Evolutionary conservation across 164 flowering plant species (phyloP), one percentile per base, ranked within the genome.

Genomic region (Taxillus chinensis): DNA sequence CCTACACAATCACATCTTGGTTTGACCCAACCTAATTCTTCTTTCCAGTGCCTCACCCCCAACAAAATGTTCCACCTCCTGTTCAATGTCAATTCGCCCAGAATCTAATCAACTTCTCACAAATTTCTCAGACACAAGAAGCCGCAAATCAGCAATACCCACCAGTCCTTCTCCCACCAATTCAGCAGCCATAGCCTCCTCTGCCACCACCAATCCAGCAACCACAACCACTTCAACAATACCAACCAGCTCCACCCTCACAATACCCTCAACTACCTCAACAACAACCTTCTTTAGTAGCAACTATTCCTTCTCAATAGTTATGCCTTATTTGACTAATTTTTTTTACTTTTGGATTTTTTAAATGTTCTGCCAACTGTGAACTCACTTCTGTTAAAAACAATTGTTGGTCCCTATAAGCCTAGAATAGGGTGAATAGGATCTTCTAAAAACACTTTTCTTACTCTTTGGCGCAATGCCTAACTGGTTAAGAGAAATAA

Each of bases 111-210:
- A 82, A 82, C 66, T 77, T 67, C 43, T 73, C 80, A 68, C 74
- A 78, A 16, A 82, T 81, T 45, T 71, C 66, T 46, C 87, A 78
- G 62, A 57, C 75, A 37, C 79, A 73, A 41, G 95, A 89, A 59
- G 54, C 72, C 17, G 41, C 82, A 59, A 81, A 68, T 63, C 87
- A 76, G 69, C 97, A 80, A 61, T 83, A 79, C 69, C 82, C 75
- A 60, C n/a, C n/a, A n/a, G n/a, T n/a, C n/a, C n/a, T n/a, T n/a
- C 59, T 73, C 14, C 82, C 77, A 67, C 79, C 81, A 17, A 8
- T 74, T 45, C 95, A 82, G 73, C 89, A 71, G 62, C 73, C 64
- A 9, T 82, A 60, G 53, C 75, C 72, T 2, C 71, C 73, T 39
- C 70, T 80, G 43, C 68, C 73, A 13, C n/a, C n/a, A n/a, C n/a